Conservation (phyloP, 352 stramenopile species). For the Peronospora belbahrii region DNA sequence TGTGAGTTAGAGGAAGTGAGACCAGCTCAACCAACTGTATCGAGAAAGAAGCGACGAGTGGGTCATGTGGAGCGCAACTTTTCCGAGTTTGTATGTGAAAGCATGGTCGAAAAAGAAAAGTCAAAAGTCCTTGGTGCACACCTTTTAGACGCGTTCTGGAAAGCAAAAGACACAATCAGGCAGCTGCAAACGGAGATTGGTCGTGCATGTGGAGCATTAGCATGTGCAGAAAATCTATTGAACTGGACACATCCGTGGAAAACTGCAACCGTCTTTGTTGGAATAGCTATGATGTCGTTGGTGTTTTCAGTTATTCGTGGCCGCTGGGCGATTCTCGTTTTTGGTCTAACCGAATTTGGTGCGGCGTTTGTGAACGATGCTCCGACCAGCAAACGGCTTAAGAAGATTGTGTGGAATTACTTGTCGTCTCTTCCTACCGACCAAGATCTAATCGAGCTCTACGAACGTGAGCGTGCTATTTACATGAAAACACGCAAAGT, state of each 20-base stretch:
- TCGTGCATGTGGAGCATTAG: slow-evolving; percentile 53
- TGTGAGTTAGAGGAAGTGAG: slow-evolving; percentile 8
- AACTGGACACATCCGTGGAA: slow-evolving; percentile 88
- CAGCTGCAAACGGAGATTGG: slow-evolving; percentile 72
- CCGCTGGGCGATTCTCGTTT: slow-evolving; percentile 66
- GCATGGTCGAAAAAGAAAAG: slow-evolving; percentile 63
- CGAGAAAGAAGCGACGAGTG: slow-evolving; percentile 16
- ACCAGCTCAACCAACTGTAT: slow-evolving; percentile 1
- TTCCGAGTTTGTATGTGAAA: slow-evolving; percentile 65
- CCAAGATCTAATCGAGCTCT: slow-evolving; percentile 70
- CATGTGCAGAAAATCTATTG: slow-evolving; percentile 72
- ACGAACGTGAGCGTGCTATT: slow-evolving; percentile 52
- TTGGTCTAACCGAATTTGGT: slow-evolving; percentile 70
- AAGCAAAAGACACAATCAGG: slow-evolving; percentile 77
- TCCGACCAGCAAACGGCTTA: slow-evolving; percentile 66
- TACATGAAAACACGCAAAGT: slow-evolving; percentile 45
- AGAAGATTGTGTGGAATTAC: slow-evolving; percentile 78
- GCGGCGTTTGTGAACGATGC: slow-evolving; percentile 71
- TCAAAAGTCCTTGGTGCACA: slow-evolving; percentile 56
- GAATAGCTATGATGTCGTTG: slow-evolving; percentile 37
- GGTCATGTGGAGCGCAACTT: slow-evolving; percentile 46
- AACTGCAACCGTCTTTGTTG: slow-evolving; percentile 50
- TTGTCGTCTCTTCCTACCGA: slow-evolving; percentile 74
- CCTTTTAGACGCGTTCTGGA: slow-evolving; percentile 73
- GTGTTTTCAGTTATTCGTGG: slow-evolving; percentile 63